Evolutionary conservation across 768 basidiomycete genomes (phyloP).

Genomic region (Kwoniella europaea): DNA sequence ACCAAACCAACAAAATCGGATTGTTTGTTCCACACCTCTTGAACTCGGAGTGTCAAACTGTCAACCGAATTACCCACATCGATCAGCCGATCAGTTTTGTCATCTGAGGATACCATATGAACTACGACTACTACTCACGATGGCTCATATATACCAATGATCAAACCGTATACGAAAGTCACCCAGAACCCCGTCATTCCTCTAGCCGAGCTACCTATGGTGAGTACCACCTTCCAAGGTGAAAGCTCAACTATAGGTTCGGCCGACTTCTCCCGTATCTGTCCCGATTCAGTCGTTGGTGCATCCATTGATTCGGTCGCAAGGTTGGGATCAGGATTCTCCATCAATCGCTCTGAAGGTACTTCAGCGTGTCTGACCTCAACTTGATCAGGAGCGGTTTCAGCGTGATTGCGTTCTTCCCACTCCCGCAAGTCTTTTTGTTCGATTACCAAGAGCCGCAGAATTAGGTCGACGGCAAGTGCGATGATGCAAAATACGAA

Average conservation of each 20-base stretch:
- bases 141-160: conserved; percentile 40
- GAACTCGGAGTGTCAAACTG: conserved; percentile 39
- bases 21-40: conserved; percentile 41
- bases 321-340: background rate
- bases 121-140: conserved; percentile 31
- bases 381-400: background rate
- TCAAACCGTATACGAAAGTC: conserved; percentile 35
- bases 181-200: conserved; percentile 36
- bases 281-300: background rate
- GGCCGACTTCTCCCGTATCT: conserved; percentile 1
- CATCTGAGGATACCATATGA: background rate
- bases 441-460: conserved; percentile 48
- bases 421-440: conserved; percentile 33
- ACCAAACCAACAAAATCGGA: conserved; percentile 42
- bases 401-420: background rate
- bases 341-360: background rate
- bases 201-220: conserved; percentile 27
- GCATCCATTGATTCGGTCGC: too few relatives aligned
- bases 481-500: conserved; percentile 51
- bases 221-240: conserved; percentile 27
- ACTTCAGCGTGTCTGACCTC: conserved; percentile 10
- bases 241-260: conserved; percentile 20
- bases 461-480: conserved; percentile 41
- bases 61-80: too few relatives aligned
- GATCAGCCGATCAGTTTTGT: too few relatives aligned